Percentiles rank a stretch among this genome's conserved stretches.
Conservation (phyloP, 805 yeast genomes). For the Cyberlindnera amylophila region DNA sequence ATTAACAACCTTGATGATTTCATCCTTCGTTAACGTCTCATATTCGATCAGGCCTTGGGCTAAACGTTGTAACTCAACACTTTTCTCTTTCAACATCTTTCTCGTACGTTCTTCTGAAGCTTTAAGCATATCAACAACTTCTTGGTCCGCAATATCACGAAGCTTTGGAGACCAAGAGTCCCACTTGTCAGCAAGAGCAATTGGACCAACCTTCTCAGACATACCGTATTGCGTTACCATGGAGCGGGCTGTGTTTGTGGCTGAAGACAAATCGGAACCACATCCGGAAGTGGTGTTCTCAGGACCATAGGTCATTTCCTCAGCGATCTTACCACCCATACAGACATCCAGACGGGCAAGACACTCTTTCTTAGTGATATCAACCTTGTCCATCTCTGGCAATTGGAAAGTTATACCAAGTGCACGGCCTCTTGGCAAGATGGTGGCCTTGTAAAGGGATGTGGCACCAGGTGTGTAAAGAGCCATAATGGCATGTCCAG, state of each 20-base stretch:
- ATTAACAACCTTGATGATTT: slow-evolving; percentile 77
- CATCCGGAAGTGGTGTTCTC: slow-evolving; percentile 96
- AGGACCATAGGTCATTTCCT: slow-evolving; percentile 84
- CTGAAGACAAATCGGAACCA: slow-evolving; percentile 83
- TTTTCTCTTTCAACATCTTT: slow-evolving; percentile 53
- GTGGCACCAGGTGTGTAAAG: slow-evolving; percentile 93
- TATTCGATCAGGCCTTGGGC: slow-evolving; percentile 94
- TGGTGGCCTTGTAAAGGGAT: slow-evolving; percentile 93
- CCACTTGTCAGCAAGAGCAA: slow-evolving; percentile 86
- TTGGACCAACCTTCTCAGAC: slow-evolving; percentile 93
- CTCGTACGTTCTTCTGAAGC: slow-evolving; percentile 81
- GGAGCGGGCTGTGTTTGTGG: slow-evolving; percentile 90
- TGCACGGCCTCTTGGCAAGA: slow-evolving; percentile 94
- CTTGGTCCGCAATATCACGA: slow-evolving; percentile 88
- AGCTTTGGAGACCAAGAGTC: slow-evolving; percentile 89
- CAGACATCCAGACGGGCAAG: slow-evolving; percentile 91
- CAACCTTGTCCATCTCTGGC: slow-evolving; percentile 98
- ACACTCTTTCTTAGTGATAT: slow-evolving; percentile 85
- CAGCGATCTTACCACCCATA: slow-evolving; percentile 99
- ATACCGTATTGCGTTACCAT: slow-evolving; percentile 97
- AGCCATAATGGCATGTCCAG: slow-evolving; percentile 99
- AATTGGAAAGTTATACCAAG: slow-evolving; percentile 95
- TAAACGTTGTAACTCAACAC: slow-evolving; percentile 72
- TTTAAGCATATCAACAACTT: slow-evolving; percentile 72
- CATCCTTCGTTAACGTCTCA: slow-evolving; percentile 89